A percentile compares a stretch with the other conserved stretches of the same genome.
Conservation (phyloP, 352 stramenopile species). For the Elongisporangium anandrum region DNA sequence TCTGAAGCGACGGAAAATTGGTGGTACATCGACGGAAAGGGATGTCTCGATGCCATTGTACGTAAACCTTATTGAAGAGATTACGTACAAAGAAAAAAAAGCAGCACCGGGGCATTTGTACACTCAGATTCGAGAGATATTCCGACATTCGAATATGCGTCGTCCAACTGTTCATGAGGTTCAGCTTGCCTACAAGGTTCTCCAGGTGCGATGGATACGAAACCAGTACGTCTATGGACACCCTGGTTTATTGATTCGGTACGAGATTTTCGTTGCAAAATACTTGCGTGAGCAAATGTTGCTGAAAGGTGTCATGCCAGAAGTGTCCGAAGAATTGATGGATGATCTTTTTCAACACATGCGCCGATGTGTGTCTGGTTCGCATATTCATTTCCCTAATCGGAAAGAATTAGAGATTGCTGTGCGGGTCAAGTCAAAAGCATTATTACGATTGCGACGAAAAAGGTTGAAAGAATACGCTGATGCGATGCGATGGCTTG, state of each 20-base stretch:
- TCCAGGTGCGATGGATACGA: slow-evolving; percentile 30
- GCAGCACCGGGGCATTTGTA: slow-evolving; percentile 34
- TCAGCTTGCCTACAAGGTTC: slow-evolving; percentile 21
- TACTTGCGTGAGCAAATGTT: slow-evolving; percentile 27
- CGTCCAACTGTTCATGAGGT: slow-evolving; percentile 46
- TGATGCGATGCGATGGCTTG: slow-evolving; percentile 30
- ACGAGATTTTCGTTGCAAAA: slow-evolving; percentile 49
- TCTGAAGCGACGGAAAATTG: not conserved
- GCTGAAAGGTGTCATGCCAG: slow-evolving; percentile 1
- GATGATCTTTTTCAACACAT: slow-evolving; percentile 28
- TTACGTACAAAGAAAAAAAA: slow-evolving; percentile 37
- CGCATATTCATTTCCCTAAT: slow-evolving; percentile 42
- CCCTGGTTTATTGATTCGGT: slow-evolving; percentile 40
- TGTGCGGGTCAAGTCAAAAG: slow-evolving; percentile 30
- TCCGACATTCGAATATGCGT: slow-evolving; percentile 29
- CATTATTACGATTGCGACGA: slow-evolving; percentile 29
- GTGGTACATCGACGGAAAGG: not conserved
- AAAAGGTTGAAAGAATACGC: slow-evolving; percentile 41
- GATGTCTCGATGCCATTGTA: slow-evolving; percentile 35
- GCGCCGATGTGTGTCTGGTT: slow-evolving; percentile 41
- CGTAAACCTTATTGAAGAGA: slow-evolving; percentile 52
- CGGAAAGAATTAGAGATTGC: slow-evolving; percentile 25
- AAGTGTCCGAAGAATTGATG: slow-evolving; percentile 10
- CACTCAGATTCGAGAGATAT: slow-evolving; percentile 24
- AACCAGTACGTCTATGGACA: slow-evolving; percentile 33